Base-by-base conservation (phyloP, 805 yeast species). In the Clavispora carvajalis region DNA sequence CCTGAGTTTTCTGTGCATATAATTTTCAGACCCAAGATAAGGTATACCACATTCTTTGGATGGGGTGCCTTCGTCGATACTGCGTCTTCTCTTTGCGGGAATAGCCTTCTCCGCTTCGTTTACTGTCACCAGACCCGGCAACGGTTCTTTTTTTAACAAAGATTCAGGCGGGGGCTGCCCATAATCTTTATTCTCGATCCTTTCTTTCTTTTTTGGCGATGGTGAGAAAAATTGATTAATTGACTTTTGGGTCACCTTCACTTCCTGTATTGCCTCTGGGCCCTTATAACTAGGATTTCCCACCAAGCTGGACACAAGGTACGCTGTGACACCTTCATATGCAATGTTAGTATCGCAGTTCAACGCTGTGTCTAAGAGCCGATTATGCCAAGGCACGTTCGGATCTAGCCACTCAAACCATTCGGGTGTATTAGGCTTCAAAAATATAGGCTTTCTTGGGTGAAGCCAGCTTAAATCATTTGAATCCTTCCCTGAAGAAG, bases 361-460 rank as follows among this genome's bases (percentile, higher is more conserved):
- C 38, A 84, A 58, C 10, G 70, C 52, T 2, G 59, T 51, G 1
- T 67, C 67, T 17, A 65, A 39, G 16, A 80, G 45, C 1, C 63
- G 58, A 3, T 60, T 60, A 41, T 58, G 51, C 74, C 79, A 73
- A 12, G 58, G 56, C 0, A 47, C 41, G 0, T 47, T 43, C 0
- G 77, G 71, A 39, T 75, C 65, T 25, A 88, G 59, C 96, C 96
- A 90, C 3, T 55, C 51, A 4, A 71, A 56, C 76, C 90, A 79
- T 30, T 71, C 75, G n/a, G 64, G 49, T 0, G 79, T 60, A 0
- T 76, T 79, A 0, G 87, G 85, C 22, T 66, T 71, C 5, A 88
- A 41, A 11, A 87, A 71, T 2, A 84, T 67, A 0, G 97, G 97
- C 79, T 87, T 86, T 19, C 97, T 67, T 1, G 65, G 60, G 57